Evolutionary conservation across 257 asterid species (phyloP), one percentile per base, ranked within the genome.

Genomic region (Penstemon eatonii): DNA sequence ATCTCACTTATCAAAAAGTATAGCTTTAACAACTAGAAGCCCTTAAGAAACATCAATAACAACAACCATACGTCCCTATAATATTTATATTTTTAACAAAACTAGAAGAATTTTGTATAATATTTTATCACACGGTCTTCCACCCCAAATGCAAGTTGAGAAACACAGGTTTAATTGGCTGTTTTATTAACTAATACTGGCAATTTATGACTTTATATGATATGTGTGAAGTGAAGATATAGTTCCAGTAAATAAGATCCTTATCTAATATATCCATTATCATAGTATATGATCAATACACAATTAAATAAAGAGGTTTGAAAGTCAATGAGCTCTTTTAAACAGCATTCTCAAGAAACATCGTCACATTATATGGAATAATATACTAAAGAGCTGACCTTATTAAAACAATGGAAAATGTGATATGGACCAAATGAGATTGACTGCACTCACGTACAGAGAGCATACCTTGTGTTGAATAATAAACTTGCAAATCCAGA

Each of bases 401-500:
- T 25, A 25, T 25, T 25, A 25, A 51, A 33, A 52, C 11, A 51
- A 52, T 19, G 13, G 10, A 41, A 53, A 38, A 18, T 59, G 3
- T 42, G 33, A 11, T 45, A 56, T 39, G 49, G 19, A 25, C 18
- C 19, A 15, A 13, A 19, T 8, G 5, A 47, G 56, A 5, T 37
- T 19, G 8, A 9, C 4, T 36, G n/a, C 57, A 8, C 37, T 6
- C 46, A 53, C 39, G 13, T 1, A 42, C 4, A 13, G 56, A 10
- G 2, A 13, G 8, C 75, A 63, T 73, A 87, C 99, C 96, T 73
- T 84, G 67, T 84, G 78, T 79, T 85, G 75, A 90, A 90, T 55
- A 90, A 76, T 44, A 89, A 73, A 79, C 84, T 76, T 49, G 97
- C 66, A 40, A 90, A 72, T 63, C 91, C 95, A 68, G 91, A 73